phyloP scores from a whole-genome alignment of 2,329 filamentous ascomycete genomes.

The Pseudogymnoascus pannorum region DNA sequence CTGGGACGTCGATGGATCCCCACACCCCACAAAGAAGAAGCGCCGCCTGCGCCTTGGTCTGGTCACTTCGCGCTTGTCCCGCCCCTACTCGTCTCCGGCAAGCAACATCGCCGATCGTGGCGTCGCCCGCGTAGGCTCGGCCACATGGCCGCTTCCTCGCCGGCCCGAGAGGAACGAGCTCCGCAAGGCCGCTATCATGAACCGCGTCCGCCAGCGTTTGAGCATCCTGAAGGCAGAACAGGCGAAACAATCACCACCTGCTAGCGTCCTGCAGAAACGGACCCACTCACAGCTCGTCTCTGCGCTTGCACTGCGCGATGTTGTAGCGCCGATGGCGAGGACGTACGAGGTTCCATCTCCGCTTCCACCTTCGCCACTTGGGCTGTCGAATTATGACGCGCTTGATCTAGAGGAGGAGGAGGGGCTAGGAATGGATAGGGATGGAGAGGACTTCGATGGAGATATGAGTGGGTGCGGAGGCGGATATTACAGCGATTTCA shows the following conservation, averaged over 20 bases:
- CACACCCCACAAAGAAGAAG: conserved; percentile 47
- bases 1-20: conserved; percentile 28
- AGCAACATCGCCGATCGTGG: conserved; percentile 61
- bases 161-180: conserved; percentile 44
- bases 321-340: conserved; percentile 23
- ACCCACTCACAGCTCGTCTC: conserved; percentile 18
- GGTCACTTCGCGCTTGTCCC: conserved; percentile 63
- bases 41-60: conserved; percentile 55
- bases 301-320: conserved; percentile 20
- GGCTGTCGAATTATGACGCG: conserved; percentile 29
- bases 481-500: conserved; percentile 28
- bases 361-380: conserved; percentile 27
- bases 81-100: conserved; percentile 61
- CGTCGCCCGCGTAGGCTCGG: conserved; percentile 32
- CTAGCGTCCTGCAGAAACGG: background rate
- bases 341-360: conserved; percentile 19
- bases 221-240: conserved; percentile 22
- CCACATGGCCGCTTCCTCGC: conserved; percentile 40
- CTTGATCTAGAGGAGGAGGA: conserved; percentile 28
- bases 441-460: conserved; percentile 17
- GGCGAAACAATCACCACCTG: background rate
- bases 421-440: conserved; percentile 9
- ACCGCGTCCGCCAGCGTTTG: conserved; percentile 46
- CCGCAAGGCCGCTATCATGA: conserved; percentile 59
- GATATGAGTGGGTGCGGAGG: background rate